Percentiles rank a stretch among this genome's conserved stretches.
Evolutionary conservation across 2,329 filamentous ascomycete genomes (phyloP).

Genomic region (Fusarium piperis): DNA sequence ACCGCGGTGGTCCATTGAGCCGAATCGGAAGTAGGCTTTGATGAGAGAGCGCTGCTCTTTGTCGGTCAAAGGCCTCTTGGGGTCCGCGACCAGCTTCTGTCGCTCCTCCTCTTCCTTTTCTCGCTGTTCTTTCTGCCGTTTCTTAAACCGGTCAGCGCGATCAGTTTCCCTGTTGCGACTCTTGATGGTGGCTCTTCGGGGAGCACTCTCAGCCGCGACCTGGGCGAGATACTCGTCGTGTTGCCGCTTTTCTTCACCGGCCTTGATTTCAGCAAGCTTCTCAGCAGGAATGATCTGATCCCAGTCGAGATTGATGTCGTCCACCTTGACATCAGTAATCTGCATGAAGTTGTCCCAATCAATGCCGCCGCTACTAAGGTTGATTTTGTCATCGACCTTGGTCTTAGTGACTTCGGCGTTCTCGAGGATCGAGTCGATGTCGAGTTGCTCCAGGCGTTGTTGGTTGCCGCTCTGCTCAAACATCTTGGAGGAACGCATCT

Average conservation of each 20-base stretch:
- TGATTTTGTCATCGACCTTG: slow-evolving; percentile 91
- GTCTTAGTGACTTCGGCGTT: slow-evolving; percentile 98
- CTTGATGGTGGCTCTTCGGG: slow-evolving; percentile 75
- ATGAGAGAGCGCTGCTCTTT: slow-evolving; percentile 95
- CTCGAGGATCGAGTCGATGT: slow-evolving; percentile 96
- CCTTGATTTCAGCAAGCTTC: slow-evolving; percentile 87
- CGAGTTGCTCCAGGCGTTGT: slow-evolving; percentile 93
- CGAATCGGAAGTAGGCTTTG: slow-evolving; percentile 89
- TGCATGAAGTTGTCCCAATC: slow-evolving; percentile 95
- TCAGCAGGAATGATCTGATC: slow-evolving; percentile 98
- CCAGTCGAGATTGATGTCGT: slow-evolving; percentile 84
- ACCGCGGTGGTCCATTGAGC: slow-evolving; percentile 86
- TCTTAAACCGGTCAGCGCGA: slow-evolving; percentile 73
- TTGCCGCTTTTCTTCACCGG: slow-evolving; percentile 84
- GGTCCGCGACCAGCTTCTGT: slow-evolving; percentile 79
- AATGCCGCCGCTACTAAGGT: slow-evolving; percentile 86
- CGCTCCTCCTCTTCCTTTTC: slow-evolving; percentile 76
- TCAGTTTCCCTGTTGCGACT: slow-evolving; percentile 68
- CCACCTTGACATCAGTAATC: slow-evolving; percentile 97
- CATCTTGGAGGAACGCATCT: slow-evolving; percentile 98
- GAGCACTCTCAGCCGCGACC: slow-evolving; percentile 85
- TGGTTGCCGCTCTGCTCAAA: slow-evolving; percentile 98
- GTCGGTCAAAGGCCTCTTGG: slow-evolving; percentile 87
- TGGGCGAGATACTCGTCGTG: slow-evolving; percentile 85
- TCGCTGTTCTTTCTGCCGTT: slow-evolving; percentile 70